These are phyloP conservation scores for Bryoerythrophyllum caledonicum DNA, from an alignment of 225 moss, liverwort and hornwort genomes.

Conservation along the genomic window DNA sequence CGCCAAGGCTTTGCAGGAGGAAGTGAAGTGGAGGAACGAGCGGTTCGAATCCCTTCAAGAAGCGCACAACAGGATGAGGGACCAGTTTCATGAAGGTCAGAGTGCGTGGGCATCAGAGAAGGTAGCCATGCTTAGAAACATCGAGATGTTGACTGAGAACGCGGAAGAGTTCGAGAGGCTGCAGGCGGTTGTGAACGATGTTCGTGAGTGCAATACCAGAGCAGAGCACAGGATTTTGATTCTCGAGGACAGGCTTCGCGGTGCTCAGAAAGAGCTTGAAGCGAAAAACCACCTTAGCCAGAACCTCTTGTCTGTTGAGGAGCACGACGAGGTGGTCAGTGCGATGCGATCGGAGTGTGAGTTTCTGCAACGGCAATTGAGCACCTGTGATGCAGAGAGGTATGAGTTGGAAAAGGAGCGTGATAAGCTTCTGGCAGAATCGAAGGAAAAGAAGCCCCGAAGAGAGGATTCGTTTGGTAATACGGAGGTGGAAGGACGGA, in stretches of 20 bases:
- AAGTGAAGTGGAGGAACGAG: conserved; percentile 84
- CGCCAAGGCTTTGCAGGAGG: conserved; percentile 53
- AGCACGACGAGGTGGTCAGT: conserved; percentile 50
- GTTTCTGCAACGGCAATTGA: conserved; percentile 48
- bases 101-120: conserved; percentile 59
- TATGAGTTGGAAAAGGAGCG: conserved; percentile 49
- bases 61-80: conserved; percentile 66
- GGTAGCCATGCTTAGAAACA: conserved; percentile 52
- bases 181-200: conserved; percentile 50
- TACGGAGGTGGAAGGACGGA: conserved; percentile 32
- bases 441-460: conserved; percentile 42
- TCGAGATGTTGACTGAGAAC: conserved; percentile 57
- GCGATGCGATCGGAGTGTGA: conserved; percentile 59
- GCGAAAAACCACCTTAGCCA: conserved; percentile 32
- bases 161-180: conserved; percentile 51
- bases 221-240: conserved; percentile 45
- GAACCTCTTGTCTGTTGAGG: conserved; percentile 36
- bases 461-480: conserved; percentile 41
- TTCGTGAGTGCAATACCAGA: conserved; percentile 40
- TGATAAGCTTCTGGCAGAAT: conserved; percentile 26
- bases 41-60: conserved; percentile 79
- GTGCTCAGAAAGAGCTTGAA: conserved; percentile 32
- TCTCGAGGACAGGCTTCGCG: conserved; percentile 46
- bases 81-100: conserved; percentile 53
- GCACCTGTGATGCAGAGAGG: conserved; percentile 42